phyloP scores from a whole-genome alignment of 2,329 filamentous ascomycete genomes.

The Xylariales sp. region DNA sequence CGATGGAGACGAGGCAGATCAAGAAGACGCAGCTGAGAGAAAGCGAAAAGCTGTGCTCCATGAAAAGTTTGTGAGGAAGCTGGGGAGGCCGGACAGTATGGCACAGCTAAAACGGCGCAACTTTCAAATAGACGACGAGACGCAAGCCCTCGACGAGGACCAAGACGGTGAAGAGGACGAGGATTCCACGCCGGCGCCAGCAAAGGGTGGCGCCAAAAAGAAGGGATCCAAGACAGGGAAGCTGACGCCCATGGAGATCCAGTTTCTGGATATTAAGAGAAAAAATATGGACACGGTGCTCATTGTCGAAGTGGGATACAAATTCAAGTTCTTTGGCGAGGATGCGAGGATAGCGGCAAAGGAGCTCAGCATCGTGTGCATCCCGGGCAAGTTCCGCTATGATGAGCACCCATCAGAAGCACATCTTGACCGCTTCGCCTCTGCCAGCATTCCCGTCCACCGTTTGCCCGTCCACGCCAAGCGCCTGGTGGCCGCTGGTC shows the following conservation, averaged over 20 bases:
- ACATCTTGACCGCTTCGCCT: slow-evolving; percentile 87
- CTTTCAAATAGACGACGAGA: slow-evolving; percentile 48
- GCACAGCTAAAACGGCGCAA: slow-evolving; percentile 60
- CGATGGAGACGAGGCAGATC: slow-evolving; percentile 35
- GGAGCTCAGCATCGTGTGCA: slow-evolving; percentile 91
- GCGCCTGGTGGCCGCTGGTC: slow-evolving; percentile 81
- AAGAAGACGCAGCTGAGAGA: slow-evolving; percentile 45
- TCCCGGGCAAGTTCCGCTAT: slow-evolving; percentile 90
- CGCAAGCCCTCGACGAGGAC: slow-evolving; percentile 42
- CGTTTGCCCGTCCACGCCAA: slow-evolving; percentile 91
- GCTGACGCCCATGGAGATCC: slow-evolving; percentile 89
- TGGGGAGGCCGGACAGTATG: slow-evolving; percentile 81
- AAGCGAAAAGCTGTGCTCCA: slow-evolving; percentile 70
- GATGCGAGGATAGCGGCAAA: slow-evolving; percentile 87
- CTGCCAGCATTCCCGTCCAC: slow-evolving; percentile 91
- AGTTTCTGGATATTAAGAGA: slow-evolving; percentile 89
- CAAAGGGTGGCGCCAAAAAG: slow-evolving; percentile 53
- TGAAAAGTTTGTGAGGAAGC: slow-evolving; percentile 80
- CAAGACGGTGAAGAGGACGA: slow-evolving; percentile 54
- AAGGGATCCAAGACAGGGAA: slow-evolving; percentile 70
- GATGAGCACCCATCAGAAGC: slow-evolving; percentile 93
- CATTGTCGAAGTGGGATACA: slow-evolving; percentile 95
- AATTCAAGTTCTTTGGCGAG: slow-evolving; percentile 95
- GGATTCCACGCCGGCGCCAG: slow-evolving; percentile 44
- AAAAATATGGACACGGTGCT: slow-evolving; percentile 86